Percentiles rank a stretch among this genome's conserved stretches.
Evolutionary conservation across 148 eudicot genomes (phyloP).

Genomic region (Silene conica): DNA sequence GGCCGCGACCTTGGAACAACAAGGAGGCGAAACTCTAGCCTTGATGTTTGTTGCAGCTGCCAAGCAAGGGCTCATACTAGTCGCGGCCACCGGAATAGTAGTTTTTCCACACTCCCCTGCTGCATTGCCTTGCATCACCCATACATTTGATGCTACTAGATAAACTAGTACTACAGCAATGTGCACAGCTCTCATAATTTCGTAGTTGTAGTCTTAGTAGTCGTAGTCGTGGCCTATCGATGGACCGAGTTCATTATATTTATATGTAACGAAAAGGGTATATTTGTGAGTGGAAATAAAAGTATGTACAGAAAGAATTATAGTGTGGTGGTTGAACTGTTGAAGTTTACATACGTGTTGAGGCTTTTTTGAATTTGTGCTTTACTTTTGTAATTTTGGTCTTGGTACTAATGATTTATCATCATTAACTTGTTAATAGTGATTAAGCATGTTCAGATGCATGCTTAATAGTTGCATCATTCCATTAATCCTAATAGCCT

Average conservation of each 20-base stretch:
- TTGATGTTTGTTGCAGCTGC: conserved; percentile 29
- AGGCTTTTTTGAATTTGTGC: not conserved
- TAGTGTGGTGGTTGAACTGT: conserved; percentile 29
- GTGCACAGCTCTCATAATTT: conserved; percentile 1
- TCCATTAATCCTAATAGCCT: no score
- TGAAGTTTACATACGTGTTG: conserved; percentile 17
- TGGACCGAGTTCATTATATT: not conserved
- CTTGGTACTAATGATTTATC: conserved; percentile 1
- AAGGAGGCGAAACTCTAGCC: conserved; percentile 37
- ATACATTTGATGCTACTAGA: conserved; percentile 18
- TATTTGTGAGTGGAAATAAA: conserved; percentile 5
- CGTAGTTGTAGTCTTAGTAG: not conserved
- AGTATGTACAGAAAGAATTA: not conserved
- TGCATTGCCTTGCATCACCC: conserved; percentile 20
- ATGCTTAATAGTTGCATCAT: no score
- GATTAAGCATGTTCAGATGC: not conserved
- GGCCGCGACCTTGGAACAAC: conserved; percentile 47
- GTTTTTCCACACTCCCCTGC: conserved; percentile 50
- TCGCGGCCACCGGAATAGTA: conserved; percentile 32
- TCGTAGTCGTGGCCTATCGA: no score
- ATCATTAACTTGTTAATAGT: not conserved
- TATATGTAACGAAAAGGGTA: not conserved
- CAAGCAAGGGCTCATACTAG: conserved; percentile 49
- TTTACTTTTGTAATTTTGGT: not conserved
- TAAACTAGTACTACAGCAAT: conserved; percentile 16